Evolutionary conservation across 2,329 filamentous ascomycete genomes (phyloP).

Genomic region (Ascochyta koolunga): DNA sequence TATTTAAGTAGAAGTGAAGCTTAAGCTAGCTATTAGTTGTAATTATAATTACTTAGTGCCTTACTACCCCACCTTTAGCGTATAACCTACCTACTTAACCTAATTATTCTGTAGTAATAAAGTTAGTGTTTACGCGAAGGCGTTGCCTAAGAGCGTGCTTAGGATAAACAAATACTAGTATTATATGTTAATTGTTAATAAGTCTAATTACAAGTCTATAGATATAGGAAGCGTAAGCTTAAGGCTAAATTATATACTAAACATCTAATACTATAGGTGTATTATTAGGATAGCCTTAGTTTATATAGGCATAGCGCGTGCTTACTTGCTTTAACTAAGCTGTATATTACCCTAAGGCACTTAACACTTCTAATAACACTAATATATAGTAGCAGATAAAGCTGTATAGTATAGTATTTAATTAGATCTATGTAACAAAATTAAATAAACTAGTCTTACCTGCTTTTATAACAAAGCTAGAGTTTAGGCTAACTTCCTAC

Average conservation of each 20-base stretch:
- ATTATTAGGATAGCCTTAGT: neutral
- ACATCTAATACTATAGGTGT: neutral
- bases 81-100: too few relatives aligned
- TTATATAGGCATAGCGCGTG: too few relatives aligned
- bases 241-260: too few relatives aligned
- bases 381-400: slow-evolving; percentile 8
- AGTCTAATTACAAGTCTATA: too few relatives aligned
- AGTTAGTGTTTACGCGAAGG: slow-evolving; percentile 9
- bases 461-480: neutral
- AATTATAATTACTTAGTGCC: neutral
- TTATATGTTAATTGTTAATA: too few relatives aligned
- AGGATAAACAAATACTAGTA: neutral
- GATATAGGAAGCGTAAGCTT: too few relatives aligned
- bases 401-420: neutral
- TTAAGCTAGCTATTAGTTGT: slow-evolving; percentile 1
- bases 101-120: slow-evolving; percentile 11
- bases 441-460: neutral
- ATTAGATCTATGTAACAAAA: neutral
- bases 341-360: slow-evolving; percentile 9
- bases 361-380: slow-evolving; percentile 8
- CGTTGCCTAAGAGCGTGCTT: neutral
- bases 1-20: too few relatives aligned
- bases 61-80: slow-evolving; percentile 15
- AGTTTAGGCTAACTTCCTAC: too few relatives aligned
- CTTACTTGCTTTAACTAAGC: too few relatives aligned